A percentile compares a stretch with the other conserved stretches of the same genome.
Conservation (phyloP, 2,329 filamentous ascomycete species). For the Aspergillus ruber region DNA sequence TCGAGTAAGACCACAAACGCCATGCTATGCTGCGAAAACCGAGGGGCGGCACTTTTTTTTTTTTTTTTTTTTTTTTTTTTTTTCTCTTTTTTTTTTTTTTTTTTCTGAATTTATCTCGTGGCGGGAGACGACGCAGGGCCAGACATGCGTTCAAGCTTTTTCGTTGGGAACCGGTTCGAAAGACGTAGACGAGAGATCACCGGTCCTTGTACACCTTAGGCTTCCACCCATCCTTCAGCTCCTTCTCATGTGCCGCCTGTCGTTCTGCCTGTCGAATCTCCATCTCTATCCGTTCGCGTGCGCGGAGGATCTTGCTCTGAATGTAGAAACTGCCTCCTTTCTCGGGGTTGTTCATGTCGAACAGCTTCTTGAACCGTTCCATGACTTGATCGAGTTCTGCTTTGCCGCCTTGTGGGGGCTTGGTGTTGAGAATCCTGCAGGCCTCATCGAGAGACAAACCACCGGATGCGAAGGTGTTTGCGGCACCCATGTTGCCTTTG, state of each 20-base stretch:
- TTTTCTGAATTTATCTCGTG: neutral
- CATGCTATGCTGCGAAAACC: conserved; percentile 35
- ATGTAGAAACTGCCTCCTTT: conserved; percentile 97
- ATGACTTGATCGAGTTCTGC: conserved; percentile 73
- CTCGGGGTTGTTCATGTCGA: conserved; percentile 88
- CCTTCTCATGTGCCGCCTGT: conserved; percentile 66
- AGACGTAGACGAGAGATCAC: conserved; percentile 32
- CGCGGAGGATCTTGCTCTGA: conserved; percentile 91
- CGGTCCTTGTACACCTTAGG: conserved; percentile 91
- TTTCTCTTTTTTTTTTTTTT: neutral
- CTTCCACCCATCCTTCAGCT: conserved; percentile 80
- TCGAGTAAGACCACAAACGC: conserved; percentile 28
- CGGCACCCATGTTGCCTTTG: conserved; percentile 48
- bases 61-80: neutral
- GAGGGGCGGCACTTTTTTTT: conserved; percentile 8
- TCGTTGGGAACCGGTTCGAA: neutral
- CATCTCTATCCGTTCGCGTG: conserved; percentile 83
- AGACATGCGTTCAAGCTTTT: neutral
- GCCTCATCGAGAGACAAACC: conserved; percentile 93
- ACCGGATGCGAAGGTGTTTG: conserved; percentile 54
- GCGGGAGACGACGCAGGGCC: conserved; percentile 3
- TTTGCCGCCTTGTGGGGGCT: conserved; percentile 72
- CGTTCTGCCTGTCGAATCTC: conserved; percentile 70
- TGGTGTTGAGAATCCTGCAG: conserved; percentile 94
- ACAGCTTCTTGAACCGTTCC: conserved; percentile 86